Evolutionary conservation across 1,139 yeast genomes (phyloP), one percentile per base, ranked within the genome.

Genomic region (Tardiomyces blankii): DNA sequence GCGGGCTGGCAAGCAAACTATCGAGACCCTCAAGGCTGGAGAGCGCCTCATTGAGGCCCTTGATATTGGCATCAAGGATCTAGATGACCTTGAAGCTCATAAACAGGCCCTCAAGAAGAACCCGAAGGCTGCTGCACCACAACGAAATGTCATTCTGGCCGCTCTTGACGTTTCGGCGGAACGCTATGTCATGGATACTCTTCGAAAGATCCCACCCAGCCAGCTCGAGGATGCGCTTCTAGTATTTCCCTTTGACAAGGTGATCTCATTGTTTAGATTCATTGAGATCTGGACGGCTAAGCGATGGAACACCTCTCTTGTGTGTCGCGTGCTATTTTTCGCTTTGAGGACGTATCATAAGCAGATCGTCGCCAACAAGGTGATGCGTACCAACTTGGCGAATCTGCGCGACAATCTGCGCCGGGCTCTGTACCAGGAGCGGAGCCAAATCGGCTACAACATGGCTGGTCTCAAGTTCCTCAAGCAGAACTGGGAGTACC

Each of bases 1-100:
- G 8, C 75, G 75, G 46, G 96, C 88, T 12, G 75, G 79, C 41
- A 82, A 82, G 54, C 96, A 88, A 64, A 88, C 96, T 0, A 71
- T 82, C 61, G 98, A 91, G 59, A 84, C 96, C 1, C 74, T 91
- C 58, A 91, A 91, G 64, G 93, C 96, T 0, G 96, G 98, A 54
- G 99, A 91, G 65, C 82, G 81, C 57, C 68, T 91, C 44, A 82
- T 88, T 76, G 98, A 91, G 60, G 96, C 97, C 0, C 69, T 91
- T 42, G 97, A 91, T 53, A 70, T 89, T 52, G 95, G 95, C 2
- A 67, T 69, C 28, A 78, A 76, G 48, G 96, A 88, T 55, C 67
- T 86, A 40, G 79, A 76, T 40, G 77, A 77, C n/a, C 61, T 64
- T 28, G 77, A 72, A 47, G 74, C 72, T 44, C 80, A 82, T 57